Evolutionary conservation across 2,329 filamentous ascomycete genomes (phyloP), one percentile per base, ranked within the genome.

Genomic region (Botrytis cinerea): DNA sequence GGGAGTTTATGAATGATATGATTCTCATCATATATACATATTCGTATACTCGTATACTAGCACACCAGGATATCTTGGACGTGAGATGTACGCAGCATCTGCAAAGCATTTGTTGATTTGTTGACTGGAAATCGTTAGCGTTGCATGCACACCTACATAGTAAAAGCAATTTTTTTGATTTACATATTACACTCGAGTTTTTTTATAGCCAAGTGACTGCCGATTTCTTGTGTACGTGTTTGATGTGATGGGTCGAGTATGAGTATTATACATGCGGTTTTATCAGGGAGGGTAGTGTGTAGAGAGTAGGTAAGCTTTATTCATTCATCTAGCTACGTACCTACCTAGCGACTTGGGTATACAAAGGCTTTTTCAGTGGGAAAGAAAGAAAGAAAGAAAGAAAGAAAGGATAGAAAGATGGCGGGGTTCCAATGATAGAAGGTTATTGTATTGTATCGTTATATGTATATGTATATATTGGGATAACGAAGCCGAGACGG

Each of bases 141-240:
- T 57, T 43, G 54, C 25, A 43, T 40, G 48, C 25, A 51, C n/a
- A 51, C 48, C 48, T 51, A 67, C 25, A 32, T 68, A 35, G 16
- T 43, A 68, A 68, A 68, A 68, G 48, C 64, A 43, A 6, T 32
- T 35, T 57, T 68, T 22, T 68, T 68, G 48, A 57, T 68, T 68
- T 68, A 57, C 28, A 57, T 28, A 28, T 22, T 28, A 43, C 16
- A 38, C 16, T 54, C 9, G 25, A 38, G 4, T 22, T 46, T 68
- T 68, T 22, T 16, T 2, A 20, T 51, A 12, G 20, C n/a, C 1
- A 38, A 9, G 46, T 51, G 45, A 48, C 7, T 51, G 25, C 12
- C 4, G 10, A 18, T n/a, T 54, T n/a, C 5, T n/a, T 4, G n/a
- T n/a, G 12, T 51, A 5, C 7, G 38, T 38, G 38, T 9, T 14